These are phyloP conservation scores for Neonectria faginata DNA, from an alignment of 2,329 filamentous ascomycete genomes.

Conservation along the genomic window DNA sequence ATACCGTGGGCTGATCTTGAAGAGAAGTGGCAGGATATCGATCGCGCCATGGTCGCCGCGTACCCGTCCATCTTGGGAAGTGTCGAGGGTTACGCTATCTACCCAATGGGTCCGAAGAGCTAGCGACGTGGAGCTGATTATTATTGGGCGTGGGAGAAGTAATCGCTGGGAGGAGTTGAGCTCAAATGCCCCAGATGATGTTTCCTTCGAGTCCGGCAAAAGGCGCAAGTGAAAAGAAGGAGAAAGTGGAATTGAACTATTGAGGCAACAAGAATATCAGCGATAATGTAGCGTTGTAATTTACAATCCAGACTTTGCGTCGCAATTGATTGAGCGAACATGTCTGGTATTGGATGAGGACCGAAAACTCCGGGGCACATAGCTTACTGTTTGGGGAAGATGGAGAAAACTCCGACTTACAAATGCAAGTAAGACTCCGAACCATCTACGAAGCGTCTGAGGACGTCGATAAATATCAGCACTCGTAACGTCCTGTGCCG, in stretches of 20 bases:
- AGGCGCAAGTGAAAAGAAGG: not conserved
- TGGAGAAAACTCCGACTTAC: slow-evolving; percentile 1
- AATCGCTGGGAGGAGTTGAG: not conserved
- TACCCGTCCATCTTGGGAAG: slow-evolving; percentile 3
- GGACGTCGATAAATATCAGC: not conserved
- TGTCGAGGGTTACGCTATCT: not conserved
- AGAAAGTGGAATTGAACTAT: not conserved
- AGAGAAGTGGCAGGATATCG: slow-evolving; percentile 1
- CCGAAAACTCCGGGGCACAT: slow-evolving; percentile 1
- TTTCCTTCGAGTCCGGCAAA: not conserved
- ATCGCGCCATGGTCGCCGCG: slow-evolving; percentile 1
- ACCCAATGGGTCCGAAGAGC: not conserved
- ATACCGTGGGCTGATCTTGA: slow-evolving; percentile 6
- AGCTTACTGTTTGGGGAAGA: not conserved
- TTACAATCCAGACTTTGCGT: not conserved
- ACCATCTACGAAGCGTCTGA: not conserved
- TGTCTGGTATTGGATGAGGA: not conserved
- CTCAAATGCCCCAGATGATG: not conserved
- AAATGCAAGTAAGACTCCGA: not conserved
- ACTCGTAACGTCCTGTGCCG: too few species aligned
- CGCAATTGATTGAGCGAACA: not conserved
- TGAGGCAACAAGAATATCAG: not conserved
- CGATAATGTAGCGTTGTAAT: not conserved
- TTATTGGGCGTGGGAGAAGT: not conserved
- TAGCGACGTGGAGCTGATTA: not conserved